phyloP scores from a whole-genome alignment of 1,284 basidiomycete species.

The Tilletia indica region DNA sequence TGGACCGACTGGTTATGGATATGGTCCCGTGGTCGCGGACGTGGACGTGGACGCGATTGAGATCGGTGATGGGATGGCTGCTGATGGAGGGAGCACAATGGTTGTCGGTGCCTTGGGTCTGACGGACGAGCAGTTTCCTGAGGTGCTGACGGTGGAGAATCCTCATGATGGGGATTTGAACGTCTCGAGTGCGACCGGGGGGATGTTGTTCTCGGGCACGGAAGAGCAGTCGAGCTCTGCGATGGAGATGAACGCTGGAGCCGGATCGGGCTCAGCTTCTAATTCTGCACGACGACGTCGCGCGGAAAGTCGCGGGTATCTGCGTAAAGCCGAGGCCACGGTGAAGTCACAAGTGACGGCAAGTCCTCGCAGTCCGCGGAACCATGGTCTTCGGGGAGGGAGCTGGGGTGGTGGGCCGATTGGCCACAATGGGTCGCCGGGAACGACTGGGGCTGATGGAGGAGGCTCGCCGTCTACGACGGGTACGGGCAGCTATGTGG shows the following conservation, averaged over 20 bases:
- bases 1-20: constrained; percentile 13
- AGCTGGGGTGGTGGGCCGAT: constrained; percentile 2
- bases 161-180: background rate
- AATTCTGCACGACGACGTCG: constrained; percentile 20
- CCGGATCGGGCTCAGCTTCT: background rate
- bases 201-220: constrained; percentile 16
- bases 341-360: constrained; percentile 28
- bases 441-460: background rate
- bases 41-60: background rate
- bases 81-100: background rate
- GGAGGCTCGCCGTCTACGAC: background rate
- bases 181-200: constrained; percentile 20
- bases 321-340: constrained; percentile 34
- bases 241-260: background rate
- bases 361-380: constrained; percentile 33
- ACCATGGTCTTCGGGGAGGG: background rate
- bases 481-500: background rate
- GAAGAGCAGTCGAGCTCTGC: background rate
- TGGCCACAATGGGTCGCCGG: background rate
- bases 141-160: constrained; percentile 6
- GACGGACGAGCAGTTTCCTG: constrained; percentile 13
- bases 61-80: background rate
- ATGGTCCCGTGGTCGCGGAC: background rate
- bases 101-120: constrained; percentile 4
- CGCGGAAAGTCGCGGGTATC: constrained; percentile 31